Evolutionary conservation across 345 rosid species (phyloP).

Genomic region (Nephelium lappaceum): DNA sequence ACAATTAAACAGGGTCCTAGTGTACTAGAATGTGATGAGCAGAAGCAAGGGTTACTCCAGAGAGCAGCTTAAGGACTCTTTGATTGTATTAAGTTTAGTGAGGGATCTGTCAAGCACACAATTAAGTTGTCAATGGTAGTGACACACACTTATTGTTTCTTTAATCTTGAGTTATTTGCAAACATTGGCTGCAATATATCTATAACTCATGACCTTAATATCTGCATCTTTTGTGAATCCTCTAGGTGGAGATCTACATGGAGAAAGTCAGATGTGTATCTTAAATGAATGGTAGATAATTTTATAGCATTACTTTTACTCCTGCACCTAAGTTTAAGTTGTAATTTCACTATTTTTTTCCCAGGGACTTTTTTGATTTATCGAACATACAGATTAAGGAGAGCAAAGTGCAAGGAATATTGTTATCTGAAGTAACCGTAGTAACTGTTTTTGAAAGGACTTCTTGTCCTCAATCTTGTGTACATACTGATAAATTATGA

Average conservation of each 20-base stretch:
- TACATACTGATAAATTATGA: neutral
- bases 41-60: slow-evolving; percentile 72
- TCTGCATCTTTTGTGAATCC: slow-evolving; percentile 16
- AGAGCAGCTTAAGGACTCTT: slow-evolving; percentile 78
- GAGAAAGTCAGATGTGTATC: slow-evolving; percentile 77
- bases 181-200: neutral
- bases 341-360: slow-evolving; percentile 3
- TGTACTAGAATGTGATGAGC: slow-evolving; percentile 54
- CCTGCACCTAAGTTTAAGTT: neutral
- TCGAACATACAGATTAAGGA: slow-evolving; percentile 84
- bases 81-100: slow-evolving; percentile 47
- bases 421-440: slow-evolving; percentile 74
- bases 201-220: slow-evolving; percentile 1
- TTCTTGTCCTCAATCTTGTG: neutral
- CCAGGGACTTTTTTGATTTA: slow-evolving; percentile 81
- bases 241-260: slow-evolving; percentile 93
- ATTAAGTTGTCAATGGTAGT: slow-evolving; percentile 85
- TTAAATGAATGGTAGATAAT: neutral
- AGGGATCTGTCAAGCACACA: slow-evolving; percentile 42
- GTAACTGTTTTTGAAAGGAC: slow-evolving; percentile 31
- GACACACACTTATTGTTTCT: slow-evolving; percentile 1
- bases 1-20: slow-evolving; percentile 56
- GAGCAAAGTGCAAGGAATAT: slow-evolving; percentile 65
- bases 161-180: neutral
- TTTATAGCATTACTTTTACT: neutral